phyloP scores from a whole-genome alignment of 148 eudicot genomes.

The Cornus kousa region DNA sequence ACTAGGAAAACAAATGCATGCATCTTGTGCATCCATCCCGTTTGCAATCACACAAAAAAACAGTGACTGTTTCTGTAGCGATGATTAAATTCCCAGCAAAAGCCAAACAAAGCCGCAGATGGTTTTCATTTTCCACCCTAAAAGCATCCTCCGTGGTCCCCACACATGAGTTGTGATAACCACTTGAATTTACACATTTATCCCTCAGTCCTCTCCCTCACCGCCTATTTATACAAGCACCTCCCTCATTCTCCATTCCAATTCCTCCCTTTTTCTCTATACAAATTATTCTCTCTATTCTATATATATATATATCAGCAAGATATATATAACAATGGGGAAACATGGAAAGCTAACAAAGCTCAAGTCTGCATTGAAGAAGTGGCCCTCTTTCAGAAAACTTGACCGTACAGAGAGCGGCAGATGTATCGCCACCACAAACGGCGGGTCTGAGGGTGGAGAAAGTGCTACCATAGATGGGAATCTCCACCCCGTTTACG shows the following conservation, averaged over 20 bases:
- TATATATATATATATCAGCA: too few species aligned
- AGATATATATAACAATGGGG: neutral
- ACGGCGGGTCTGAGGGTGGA: neutral
- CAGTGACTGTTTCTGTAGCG: neutral
- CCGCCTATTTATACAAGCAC: neutral
- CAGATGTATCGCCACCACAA: neutral
- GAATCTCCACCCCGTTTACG: constrained; percentile 42
- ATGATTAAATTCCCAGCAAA: neutral
- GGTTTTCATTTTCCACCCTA: neutral
- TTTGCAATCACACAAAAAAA: neutral
- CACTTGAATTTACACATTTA: neutral
- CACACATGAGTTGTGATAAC: neutral
- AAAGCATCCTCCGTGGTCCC: neutral
- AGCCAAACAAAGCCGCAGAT: neutral
- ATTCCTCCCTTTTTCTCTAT: neutral
- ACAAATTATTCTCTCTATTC: neutral
- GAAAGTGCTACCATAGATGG: too few species aligned
- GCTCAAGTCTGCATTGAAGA: constrained; percentile 28
- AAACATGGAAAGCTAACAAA: constrained; percentile 20
- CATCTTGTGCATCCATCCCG: neutral
- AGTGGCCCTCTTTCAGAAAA: constrained; percentile 17
- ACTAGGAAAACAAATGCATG: neutral
- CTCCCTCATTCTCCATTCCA: neutral
- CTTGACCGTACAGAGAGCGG: neutral
- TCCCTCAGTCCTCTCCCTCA: neutral